Evolutionary conservation across 2,329 filamentous ascomycete genomes (phyloP), one percentile per base, ranked within the genome.

Genomic region (Emmonsiellopsis sp.): DNA sequence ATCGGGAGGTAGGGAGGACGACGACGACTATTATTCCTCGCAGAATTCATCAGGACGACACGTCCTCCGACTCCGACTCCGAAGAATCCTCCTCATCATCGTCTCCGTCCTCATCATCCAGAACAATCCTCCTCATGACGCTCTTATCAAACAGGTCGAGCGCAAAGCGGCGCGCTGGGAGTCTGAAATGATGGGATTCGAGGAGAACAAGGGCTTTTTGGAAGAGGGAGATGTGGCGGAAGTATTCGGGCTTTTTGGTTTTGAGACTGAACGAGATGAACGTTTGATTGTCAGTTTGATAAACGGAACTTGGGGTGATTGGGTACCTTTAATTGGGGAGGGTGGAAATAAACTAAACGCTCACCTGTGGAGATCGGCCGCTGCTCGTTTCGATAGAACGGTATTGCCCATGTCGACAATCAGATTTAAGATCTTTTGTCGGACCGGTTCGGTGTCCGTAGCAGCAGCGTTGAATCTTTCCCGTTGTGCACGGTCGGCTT

Each of bases 141-240:
- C 82, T 85, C 71, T 92, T 93, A 64, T 97, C 92, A 63, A 98
- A 98, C 21, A 98, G 73, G 65, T 97, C 93, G 55, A 97, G 84
- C 37, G 95, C 87, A 71, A 95, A 91, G 45, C 92, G 85, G 57
- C 92, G 86, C 32, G 94, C 87, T 1, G 85, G 86, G 2, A 98
- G 78, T 21, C 90, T 82, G 70, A 93, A 97, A 65, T 94, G 89
- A 62, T 95, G 92, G 60, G 83, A 84, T 68, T 96, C 90, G 55
- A 98, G 78, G 48, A 97, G 77, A 7, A 82, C 81, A 75, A 98
- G 84, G 46, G 93, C 84, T 64, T 90, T 88, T 60, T 85, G 84
- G 74, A 97, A 97, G 42, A 98, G 80, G 5, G 78, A 77, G 5
- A 85, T 81, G 62, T 87, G 86, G 39, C 80, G 80, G 66, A 98